Conservation (phyloP, 202 grass and related monocot species). For the Thinopyrum obtusiflorum region DNA sequence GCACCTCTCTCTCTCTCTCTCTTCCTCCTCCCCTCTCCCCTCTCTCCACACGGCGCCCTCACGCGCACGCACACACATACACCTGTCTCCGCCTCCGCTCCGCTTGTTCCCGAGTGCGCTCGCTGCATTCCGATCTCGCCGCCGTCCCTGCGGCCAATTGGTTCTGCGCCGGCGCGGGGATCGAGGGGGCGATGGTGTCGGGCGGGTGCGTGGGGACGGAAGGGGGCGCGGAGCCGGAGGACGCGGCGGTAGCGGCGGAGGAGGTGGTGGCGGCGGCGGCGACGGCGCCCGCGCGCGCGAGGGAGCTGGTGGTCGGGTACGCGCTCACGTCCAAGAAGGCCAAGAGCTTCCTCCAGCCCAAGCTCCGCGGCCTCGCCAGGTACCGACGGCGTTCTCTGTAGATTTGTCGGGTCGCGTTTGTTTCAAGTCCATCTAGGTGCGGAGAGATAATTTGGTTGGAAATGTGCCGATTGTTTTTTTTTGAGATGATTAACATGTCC, state of each 20-base stretch:
- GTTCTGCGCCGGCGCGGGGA: background rate
- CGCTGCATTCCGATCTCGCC: slow-evolving; percentile 51
- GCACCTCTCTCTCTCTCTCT: background rate
- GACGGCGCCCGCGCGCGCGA: slow-evolving; percentile 15
- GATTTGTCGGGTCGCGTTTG: background rate
- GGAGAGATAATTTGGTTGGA: background rate
- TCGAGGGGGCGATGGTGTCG: slow-evolving; percentile 34
- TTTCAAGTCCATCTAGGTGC: background rate
- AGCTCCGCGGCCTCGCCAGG: slow-evolving; percentile 76
- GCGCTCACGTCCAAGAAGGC: slow-evolving; percentile 86
- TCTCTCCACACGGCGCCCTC: slow-evolving; percentile 26
- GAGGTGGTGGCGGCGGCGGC: background rate
- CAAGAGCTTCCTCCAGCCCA: slow-evolving; percentile 91
- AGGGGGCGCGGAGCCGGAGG: slow-evolving; percentile 18
- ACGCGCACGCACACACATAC: slow-evolving; percentile 18
- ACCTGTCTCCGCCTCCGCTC: slow-evolving; percentile 31
- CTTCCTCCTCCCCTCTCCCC: background rate
- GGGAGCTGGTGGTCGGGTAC: slow-evolving; percentile 77
- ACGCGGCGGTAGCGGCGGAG: background rate
- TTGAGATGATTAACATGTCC: background rate
- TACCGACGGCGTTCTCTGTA: slow-evolving; percentile 7
- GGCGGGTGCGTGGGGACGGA: slow-evolving; percentile 40
- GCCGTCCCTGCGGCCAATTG: background rate
- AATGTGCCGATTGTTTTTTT: slow-evolving; percentile 11
- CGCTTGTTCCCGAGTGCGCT: slow-evolving; percentile 7